Conservation (phyloP, 164 flowering plant species). For the Cinnamomum micranthum region DNA sequence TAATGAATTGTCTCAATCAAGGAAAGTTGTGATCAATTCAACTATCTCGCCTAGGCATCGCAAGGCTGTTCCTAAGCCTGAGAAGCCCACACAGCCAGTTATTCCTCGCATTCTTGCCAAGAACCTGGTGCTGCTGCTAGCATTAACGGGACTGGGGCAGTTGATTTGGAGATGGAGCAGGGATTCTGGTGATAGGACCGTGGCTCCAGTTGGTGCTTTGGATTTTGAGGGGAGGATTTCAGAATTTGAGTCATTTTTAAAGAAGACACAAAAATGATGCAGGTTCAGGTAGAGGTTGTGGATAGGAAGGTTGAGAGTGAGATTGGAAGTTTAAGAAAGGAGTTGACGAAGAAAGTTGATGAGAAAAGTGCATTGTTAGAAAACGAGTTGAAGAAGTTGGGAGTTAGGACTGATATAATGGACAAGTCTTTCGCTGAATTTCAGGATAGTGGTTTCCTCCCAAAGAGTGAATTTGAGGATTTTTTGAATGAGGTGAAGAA, state of each 20-base stretch:
- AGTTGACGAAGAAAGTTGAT: constrained; percentile 23
- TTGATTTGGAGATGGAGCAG: constrained; percentile 33
- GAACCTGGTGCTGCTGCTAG: constrained; percentile 48
- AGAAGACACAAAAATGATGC: constrained; percentile 58
- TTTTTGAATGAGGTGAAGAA: constrained; percentile 41
- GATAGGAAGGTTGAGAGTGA: constrained; percentile 30
- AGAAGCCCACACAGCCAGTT: constrained; percentile 54
- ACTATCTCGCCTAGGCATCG: constrained; percentile 38
- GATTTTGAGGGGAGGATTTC: constrained; percentile 60
- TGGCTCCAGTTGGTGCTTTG: constrained; percentile 14
- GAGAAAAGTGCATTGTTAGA: constrained; percentile 14
- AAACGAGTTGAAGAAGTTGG: constrained; percentile 34
- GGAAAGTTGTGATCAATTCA: constrained; percentile 22
- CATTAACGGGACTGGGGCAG: constrained; percentile 45
- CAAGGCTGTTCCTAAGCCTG: constrained; percentile 23
- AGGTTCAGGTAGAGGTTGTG: constrained; percentile 61
- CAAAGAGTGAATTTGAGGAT: constrained; percentile 48
- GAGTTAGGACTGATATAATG: constrained; percentile 23
- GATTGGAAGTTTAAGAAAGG: constrained; percentile 25
- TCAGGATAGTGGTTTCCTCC: constrained; percentile 25
- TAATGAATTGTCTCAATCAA: constrained; percentile 23
- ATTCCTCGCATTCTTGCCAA: constrained; percentile 47
- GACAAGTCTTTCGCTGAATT: constrained; percentile 32
- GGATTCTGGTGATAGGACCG: constrained; percentile 14
- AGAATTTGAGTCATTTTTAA: constrained; percentile 49